These are phyloP conservation scores for Malassezia japonica DNA, from an alignment of 1,284 basidiomycete genomes.

Conservation along the genomic window DNA sequence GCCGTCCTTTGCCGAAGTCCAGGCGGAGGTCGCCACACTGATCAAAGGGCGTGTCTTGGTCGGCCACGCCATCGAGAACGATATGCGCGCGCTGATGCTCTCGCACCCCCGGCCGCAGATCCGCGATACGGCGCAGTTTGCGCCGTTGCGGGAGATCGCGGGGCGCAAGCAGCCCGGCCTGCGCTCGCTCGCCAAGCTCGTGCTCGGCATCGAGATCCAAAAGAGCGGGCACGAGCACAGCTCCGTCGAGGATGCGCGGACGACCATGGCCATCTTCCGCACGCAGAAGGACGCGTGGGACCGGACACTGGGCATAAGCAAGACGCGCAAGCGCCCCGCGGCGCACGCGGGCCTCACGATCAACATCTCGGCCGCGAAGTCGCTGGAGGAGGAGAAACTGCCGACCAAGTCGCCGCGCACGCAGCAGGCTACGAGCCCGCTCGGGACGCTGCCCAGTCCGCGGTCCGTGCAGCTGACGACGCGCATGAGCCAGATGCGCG, in stretches of 20 bases:
- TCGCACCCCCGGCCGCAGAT: constrained; percentile 70
- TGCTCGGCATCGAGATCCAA: constrained; percentile 76
- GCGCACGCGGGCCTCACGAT: not conserved
- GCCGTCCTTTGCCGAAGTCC: constrained; percentile 68
- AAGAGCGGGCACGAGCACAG: constrained; percentile 42
- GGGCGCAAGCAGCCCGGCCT: constrained; percentile 63
- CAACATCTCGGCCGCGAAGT: not conserved
- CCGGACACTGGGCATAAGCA: constrained; percentile 15
- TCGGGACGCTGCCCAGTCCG: too few relatives aligned
- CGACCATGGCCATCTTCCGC: constrained; percentile 88
- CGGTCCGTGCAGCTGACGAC: too few relatives aligned
- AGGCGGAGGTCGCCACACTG: constrained; percentile 67
- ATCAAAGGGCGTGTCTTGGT: constrained; percentile 74
- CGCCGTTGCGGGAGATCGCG: constrained; percentile 53
- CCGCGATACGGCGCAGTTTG: constrained; percentile 69
- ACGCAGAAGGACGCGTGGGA: constrained; percentile 83
- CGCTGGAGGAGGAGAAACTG: not conserved
- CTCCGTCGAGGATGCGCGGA: constrained; percentile 67
- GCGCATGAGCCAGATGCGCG: not conserved
- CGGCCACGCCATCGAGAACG: constrained; percentile 86
- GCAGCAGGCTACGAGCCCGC: too few relatives aligned
- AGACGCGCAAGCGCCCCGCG: not conserved
- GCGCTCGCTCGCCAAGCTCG: constrained; percentile 69
- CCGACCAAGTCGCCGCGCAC: not conserved
- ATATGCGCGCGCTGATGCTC: constrained; percentile 79